Evolutionary conservation across 306 rosid species (phyloP).

Genomic region (Quercus parvula): DNA sequence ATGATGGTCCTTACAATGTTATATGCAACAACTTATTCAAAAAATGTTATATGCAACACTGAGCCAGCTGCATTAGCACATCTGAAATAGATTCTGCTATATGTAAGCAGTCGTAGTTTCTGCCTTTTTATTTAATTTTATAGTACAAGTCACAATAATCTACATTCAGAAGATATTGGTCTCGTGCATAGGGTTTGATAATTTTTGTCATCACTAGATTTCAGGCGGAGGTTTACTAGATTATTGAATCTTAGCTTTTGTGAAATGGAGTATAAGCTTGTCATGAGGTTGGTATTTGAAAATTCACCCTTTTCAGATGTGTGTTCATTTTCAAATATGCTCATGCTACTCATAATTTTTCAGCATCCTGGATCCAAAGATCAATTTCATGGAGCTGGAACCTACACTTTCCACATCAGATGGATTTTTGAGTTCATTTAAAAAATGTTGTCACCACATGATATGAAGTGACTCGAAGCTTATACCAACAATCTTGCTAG

Average conservation of each 20-base stretch:
- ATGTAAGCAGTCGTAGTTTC: too few species aligned
- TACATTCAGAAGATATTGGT: not conserved
- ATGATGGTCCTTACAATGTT: not conserved
- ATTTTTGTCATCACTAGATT: constrained; percentile 47
- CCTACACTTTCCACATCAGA: constrained; percentile 23
- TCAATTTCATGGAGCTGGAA: constrained; percentile 58
- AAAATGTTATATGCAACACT: not conserved
- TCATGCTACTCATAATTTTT: constrained; percentile 24
- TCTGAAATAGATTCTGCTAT: not conserved
- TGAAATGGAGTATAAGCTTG: constrained; percentile 75
- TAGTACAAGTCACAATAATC: not conserved
- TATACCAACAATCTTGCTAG: constrained; percentile 74
- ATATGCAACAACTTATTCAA: too few species aligned
- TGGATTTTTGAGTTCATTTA: constrained; percentile 51
- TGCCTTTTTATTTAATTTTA: not conserved
- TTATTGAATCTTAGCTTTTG: constrained; percentile 59
- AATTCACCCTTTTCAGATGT: constrained; percentile 10
- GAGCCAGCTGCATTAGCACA: not conserved
- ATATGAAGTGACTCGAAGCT: constrained; percentile 91
- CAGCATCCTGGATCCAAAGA: constrained; percentile 92
- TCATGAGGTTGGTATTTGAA: constrained; percentile 65
- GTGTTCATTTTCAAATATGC: constrained; percentile 18
- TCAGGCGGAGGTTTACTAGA: constrained; percentile 61
- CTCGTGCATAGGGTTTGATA: constrained; percentile 7
- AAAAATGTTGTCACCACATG: constrained; percentile 63